phyloP scores from a whole-genome alignment of 129 eudicot genomes.

The Tanacetum coccineum region DNA sequence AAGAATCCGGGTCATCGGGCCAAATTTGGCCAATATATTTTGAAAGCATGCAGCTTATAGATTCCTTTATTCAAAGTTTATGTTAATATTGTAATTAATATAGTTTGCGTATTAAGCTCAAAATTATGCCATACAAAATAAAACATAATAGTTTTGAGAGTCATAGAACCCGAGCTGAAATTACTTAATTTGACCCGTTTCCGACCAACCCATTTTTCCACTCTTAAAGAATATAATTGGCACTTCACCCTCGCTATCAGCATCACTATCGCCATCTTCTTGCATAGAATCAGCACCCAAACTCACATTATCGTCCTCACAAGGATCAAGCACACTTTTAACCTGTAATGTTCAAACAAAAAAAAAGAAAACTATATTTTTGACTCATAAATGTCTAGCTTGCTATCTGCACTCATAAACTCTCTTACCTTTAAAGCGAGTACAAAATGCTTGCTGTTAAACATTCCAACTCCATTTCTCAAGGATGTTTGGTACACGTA shows the following conservation, averaged over 20 bases:
- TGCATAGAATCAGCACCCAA: constrained; percentile 73
- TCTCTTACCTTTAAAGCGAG: constrained; percentile 80
- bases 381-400: neutral
- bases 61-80: too few species aligned
- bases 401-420: constrained; percentile 1
- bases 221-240: neutral
- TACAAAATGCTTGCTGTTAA: constrained; percentile 96
- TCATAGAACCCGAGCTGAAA: too few species aligned
- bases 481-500: constrained; percentile 73
- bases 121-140: constrained; percentile 7
- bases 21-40: too few species aligned
- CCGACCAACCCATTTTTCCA: too few species aligned
- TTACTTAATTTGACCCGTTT: too few species aligned
- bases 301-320: constrained; percentile 77
- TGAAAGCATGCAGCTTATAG: too few species aligned
- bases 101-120: neutral
- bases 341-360: constrained; percentile 42
- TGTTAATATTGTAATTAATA: too few species aligned
- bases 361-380: neutral
- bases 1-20: too few species aligned
- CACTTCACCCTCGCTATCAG: constrained; percentile 71
- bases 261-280: constrained; percentile 50
- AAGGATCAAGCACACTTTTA: constrained; percentile 92
- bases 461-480: constrained; percentile 95
- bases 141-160: neutral